Base-by-base conservation (phyloP, 176 grass and related monocot species). In the Triticum dicoccoides region DNA sequence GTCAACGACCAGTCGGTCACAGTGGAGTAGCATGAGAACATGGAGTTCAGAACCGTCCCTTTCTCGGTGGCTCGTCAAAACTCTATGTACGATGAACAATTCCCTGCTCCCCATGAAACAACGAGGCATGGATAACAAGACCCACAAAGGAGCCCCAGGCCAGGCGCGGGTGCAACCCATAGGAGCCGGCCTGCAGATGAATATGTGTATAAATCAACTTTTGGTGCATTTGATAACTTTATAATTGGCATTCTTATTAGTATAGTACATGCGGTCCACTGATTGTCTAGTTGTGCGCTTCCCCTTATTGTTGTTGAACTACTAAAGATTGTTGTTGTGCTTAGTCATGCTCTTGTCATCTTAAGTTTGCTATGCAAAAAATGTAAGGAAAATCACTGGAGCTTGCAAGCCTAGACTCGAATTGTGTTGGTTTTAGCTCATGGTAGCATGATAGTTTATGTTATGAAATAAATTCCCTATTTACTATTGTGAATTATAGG, bases 21-120 rank as follows among this genome's bases (percentile, higher is more conserved):
- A 20, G 7, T 11, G 8, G 18, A 11, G 35, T 49, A 14, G 45
- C 45, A 5, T 14, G 20, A 18, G 20, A 61, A 35, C 66, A 4
- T 90, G 13, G 83, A 90, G 45, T 90, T 89, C 20, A 88, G 94
- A 70, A 90, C 88, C 23, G 24, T 25, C 14, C 85, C 89, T 79
- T 69, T 88, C 85, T 81, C 75, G n/a, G 58, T 45, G 9, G 11
- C 68, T 49, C 12, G 12, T 49, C 45, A 49, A 49, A 69, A 65
- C 0, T 15, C 77, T 1, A 37, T 87, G 33, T 82, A 80, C 9
- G 38, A 29, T 33, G 87, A 85, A 79, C 87, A 27, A 6, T 87
- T 82, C 85, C 67, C 49, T 13, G 32, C 37, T 82, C 78, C 66
- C 9, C 37, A 68, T 56, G 11, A 20, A 10, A 58, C 14, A 9